phyloP scores from a whole-genome alignment of 1,284 basidiomycete genomes.

The Nidula niveotomentosa region DNA sequence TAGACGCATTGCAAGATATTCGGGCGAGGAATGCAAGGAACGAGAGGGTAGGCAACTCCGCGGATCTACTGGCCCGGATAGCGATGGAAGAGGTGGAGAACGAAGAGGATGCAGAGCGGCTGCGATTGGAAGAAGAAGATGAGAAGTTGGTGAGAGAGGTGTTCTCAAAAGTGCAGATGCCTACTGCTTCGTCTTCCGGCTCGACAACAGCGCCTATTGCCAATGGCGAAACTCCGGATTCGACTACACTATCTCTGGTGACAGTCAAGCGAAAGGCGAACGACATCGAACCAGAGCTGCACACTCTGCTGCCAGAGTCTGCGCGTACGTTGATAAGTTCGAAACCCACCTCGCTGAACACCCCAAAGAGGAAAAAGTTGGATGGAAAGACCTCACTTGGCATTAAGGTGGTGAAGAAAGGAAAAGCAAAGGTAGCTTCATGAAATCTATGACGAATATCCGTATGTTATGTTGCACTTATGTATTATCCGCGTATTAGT shows the following conservation, averaged over 20 bases:
- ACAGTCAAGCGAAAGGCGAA: constrained; percentile 83
- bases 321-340: constrained; percentile 63
- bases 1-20: constrained; percentile 96
- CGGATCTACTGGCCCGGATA: constrained; percentile 59
- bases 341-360: constrained; percentile 38
- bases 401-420: constrained; percentile 74
- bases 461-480: too few relatives aligned
- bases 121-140: constrained; percentile 85
- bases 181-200: too few relatives aligned
- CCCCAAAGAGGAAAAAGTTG: constrained; percentile 65
- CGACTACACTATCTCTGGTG: constrained; percentile 44
- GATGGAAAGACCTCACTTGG: constrained; percentile 64
- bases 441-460: too few relatives aligned
- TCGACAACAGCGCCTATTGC: constrained; percentile 18
- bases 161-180: constrained; percentile 74
- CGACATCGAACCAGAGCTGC: constrained; percentile 66
- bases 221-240: constrained; percentile 12
- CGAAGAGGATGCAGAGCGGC: constrained; percentile 68
- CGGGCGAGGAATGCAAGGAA: constrained; percentile 90
- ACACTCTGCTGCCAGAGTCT: constrained; percentile 73
- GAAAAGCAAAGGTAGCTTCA: constrained; percentile 18
- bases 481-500: too few relatives aligned
- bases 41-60: constrained; percentile 73
- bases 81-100: constrained; percentile 64
- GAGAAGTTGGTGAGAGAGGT: constrained; percentile 86